phyloP scores from a whole-genome alignment of 805 yeast species.

The Spathaspora girioi region DNA sequence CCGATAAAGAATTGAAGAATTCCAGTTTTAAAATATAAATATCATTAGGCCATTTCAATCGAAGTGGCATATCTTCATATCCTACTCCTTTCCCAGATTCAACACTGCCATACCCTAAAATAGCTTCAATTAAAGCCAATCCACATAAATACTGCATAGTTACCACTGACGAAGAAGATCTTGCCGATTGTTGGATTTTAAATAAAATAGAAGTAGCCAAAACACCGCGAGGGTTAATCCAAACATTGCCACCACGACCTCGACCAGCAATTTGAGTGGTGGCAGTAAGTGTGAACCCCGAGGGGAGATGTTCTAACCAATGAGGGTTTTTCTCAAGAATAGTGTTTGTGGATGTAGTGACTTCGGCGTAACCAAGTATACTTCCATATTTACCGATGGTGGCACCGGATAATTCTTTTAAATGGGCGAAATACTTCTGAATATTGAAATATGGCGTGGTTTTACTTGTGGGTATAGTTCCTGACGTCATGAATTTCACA shows the following conservation, averaged over 20 bases:
- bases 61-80: slow-evolving; percentile 71
- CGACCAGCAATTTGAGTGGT: slow-evolving; percentile 86
- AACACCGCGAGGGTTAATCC: slow-evolving; percentile 95
- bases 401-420: slow-evolving; percentile 24
- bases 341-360: slow-evolving; percentile 81
- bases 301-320: slow-evolving; percentile 57
- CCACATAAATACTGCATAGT: slow-evolving; percentile 84
- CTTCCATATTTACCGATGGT: slow-evolving; percentile 51
- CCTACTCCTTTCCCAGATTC: slow-evolving; percentile 43
- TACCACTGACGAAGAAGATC: slow-evolving; percentile 56
- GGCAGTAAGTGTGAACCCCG: slow-evolving; percentile 69
- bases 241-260: slow-evolving; percentile 91
- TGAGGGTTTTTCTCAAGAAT: slow-evolving; percentile 70
- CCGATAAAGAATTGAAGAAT: slow-evolving; percentile 29
- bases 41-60: slow-evolving; percentile 97
- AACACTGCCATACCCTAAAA: slow-evolving; percentile 50
- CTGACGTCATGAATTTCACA: slow-evolving; percentile 43
- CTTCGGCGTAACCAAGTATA: slow-evolving; percentile 73
- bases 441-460: slow-evolving; percentile 75
- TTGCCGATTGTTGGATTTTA: slow-evolving; percentile 47
- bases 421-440: slow-evolving; percentile 45
- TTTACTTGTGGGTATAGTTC: slow-evolving; percentile 44
- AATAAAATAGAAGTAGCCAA: slow-evolving; percentile 75
- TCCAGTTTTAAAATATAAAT: slow-evolving; percentile 72
- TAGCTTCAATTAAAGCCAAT: slow-evolving; percentile 78